Evolutionary conservation across 306 rosid genomes (phyloP), one percentile per base, ranked within the genome.

Genomic region (Parietaria judaica): DNA sequence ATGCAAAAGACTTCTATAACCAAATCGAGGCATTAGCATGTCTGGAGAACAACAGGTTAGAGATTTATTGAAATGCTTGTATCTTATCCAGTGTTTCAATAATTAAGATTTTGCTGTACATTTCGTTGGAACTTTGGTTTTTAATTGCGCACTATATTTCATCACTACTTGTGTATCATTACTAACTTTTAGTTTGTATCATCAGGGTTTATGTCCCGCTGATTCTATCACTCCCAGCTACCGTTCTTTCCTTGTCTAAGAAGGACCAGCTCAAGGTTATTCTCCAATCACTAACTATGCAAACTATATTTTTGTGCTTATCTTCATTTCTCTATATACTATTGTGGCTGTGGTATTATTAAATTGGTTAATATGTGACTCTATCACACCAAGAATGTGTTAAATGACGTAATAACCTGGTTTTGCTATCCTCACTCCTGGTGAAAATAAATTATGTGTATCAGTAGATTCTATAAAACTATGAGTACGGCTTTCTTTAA

Each of bases 1-100:
- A 89, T 81, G 67, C 90, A 48, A 86, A 81, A 63, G 97, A 89
- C 73, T 86, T 94, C 55, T 94, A 86, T 75, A 56, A 89, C 76
- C 99, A 94, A 78, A 66, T 94, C 65, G 95, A 94, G 66, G 80
- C 95, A 35, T 79, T 94, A 67, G 81, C 97, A 70, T 68, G 74
- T 74, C 74, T 94, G 70, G 97, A 94, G 74, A 84, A 60, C 74
- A 94, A 83, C 72, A 84, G 82, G 99, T 63, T 76, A 82, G 84
- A 75, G 56, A 56, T 67, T 35, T 52, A 7, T 61, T 36, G 12
- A 53, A 44, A 9, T 58, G 44, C 36, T 45, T 54, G 54, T 37
- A 54, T 54, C 53, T 73, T 49, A 35, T 41, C 16, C 66, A 15
- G 35, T 60, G 13, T 14, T 3, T 17, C 38, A 3, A 23, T 7